phyloP scores from a whole-genome alignment of 2,329 filamentous ascomycete species.

The Nigrospora osmanthi region DNA sequence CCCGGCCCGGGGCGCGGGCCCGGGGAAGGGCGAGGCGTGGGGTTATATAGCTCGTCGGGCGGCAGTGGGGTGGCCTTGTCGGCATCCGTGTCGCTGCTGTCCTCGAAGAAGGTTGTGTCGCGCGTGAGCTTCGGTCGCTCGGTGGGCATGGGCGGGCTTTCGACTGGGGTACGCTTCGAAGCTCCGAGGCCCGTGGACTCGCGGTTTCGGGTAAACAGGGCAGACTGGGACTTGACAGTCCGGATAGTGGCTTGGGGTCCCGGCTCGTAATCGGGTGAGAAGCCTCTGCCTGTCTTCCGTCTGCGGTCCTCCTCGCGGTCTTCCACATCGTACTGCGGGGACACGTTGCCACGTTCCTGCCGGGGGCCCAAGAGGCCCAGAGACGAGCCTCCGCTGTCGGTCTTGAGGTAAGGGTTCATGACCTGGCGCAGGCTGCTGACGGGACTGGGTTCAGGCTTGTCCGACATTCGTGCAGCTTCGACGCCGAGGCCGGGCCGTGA shows the following conservation, averaged over 20 bases:
- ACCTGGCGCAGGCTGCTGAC: constrained; percentile 76
- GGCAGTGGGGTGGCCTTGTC: constrained; percentile 1
- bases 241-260: constrained; percentile 65
- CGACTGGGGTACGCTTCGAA: constrained; percentile 8
- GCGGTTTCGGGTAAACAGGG: constrained; percentile 17
- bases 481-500: constrained; percentile 19
- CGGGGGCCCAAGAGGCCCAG: constrained; percentile 9
- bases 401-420: constrained; percentile 73
- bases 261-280: constrained; percentile 70
- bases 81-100: constrained; percentile 40
- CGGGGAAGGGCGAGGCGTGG: too few relatives aligned
- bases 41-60: too few relatives aligned
- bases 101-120: constrained; percentile 42
- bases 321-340: constrained; percentile 12
- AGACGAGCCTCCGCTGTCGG: constrained; percentile 8
- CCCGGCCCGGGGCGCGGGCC: too few relatives aligned
- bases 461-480: constrained; percentile 9
- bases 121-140: constrained; percentile 11
- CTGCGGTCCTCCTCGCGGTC: constrained; percentile 6
- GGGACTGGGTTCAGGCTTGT: constrained; percentile 46
- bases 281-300: constrained; percentile 34
- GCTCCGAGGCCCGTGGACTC: constrained; percentile 5
- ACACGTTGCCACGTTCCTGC: constrained; percentile 11
- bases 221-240: constrained; percentile 44
- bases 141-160: constrained; percentile 10